Base-by-base conservation (phyloP, 148 eudicot genomes). In the Pouteria glomerata region DNA sequence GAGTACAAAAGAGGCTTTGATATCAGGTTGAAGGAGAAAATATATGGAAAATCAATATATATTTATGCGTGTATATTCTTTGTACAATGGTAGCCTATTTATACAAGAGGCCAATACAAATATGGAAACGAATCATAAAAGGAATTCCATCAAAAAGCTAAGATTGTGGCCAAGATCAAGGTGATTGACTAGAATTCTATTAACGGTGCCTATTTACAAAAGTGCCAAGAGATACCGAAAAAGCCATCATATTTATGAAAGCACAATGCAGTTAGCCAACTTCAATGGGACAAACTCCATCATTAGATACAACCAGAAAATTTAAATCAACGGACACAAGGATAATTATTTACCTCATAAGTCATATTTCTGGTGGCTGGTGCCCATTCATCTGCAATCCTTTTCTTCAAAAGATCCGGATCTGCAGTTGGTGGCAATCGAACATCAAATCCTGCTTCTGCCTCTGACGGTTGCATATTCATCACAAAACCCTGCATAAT, bases 401-500 rank as follows among this genome's bases (percentile, higher is more conserved):
- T 86, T 72, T 79, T 82, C 82, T 71, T 88, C 77, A 91, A 19
- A 51, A 77, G 74, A 78, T 91, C 89, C 0, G 89, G 76, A 59
- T 95, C 94, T 3, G 77, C 81, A 2, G 85, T 89, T 1, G 99
- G 99, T 24, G 97, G 86, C 62, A 89, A 42, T 51, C 97, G 80
- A 60, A 91, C 57, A 77, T 91, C 89, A 72, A 88, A 91, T 29
- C 98, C 98, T 11, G 97, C 97, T 75, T 89, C 89, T 0, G 92
- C 98, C 82, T 94, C 97, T 0, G 98, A 95, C 5, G 99, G 97
- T 81, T 95, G 99, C 92, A 95, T 79, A 72, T 95, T 95, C 99
- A 95, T 95, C 68, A 84, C 92, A 88, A 84, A 93, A 7, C 97
- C 98, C 98, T 93, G 71, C 71, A 53, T 51, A 68, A 68, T 58